Conservation (phyloP, 139 green algal species). For the Mychonastes homosphaera region DNA sequence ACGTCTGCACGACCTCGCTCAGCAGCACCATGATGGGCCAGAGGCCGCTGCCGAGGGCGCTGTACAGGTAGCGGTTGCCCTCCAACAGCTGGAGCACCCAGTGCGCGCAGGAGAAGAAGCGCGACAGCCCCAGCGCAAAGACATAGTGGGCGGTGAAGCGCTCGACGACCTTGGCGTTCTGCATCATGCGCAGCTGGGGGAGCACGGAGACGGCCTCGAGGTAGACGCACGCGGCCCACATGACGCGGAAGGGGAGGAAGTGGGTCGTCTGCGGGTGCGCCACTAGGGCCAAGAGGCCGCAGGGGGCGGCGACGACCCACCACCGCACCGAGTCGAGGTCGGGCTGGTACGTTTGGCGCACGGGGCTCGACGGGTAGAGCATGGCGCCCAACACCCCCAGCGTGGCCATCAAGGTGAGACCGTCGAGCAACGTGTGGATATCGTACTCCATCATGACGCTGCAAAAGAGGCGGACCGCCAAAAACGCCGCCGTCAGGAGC, state of each 20-base stretch:
- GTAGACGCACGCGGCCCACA: conserved; percentile 98
- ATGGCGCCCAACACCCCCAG: conserved; percentile 80
- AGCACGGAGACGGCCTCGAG: conserved; percentile 90
- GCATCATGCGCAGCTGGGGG: conserved; percentile 97
- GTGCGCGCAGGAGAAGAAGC: conserved; percentile 96
- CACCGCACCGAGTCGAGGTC: conserved; percentile 81
- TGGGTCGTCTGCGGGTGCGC: conserved; percentile 83
- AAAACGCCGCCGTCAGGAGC: conserved; percentile 84
- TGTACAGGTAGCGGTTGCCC: conserved; percentile 69
- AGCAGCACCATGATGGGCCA: conserved; percentile 96
- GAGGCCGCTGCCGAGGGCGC: conserved; percentile 76
- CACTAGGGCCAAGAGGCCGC: conserved; percentile 68
- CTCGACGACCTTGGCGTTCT: conserved; percentile 93
- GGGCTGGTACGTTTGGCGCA: conserved; percentile 70
- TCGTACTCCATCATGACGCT: conserved; percentile 99
- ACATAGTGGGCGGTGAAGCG: conserved; percentile 97
- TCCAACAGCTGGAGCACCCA: conserved; percentile 96
- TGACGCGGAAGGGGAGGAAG: conserved; percentile 59
- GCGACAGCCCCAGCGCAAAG: conserved; percentile 86
- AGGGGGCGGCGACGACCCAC: conserved; percentile 48
- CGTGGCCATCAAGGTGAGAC: conserved; percentile 76
- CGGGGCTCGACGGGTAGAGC: conserved; percentile 29
- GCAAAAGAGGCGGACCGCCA: conserved; percentile 56
- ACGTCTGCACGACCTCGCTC: conserved; percentile 94
- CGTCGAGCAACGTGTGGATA: conserved; percentile 94